These are phyloP conservation scores for Oxytropis ochrocephala DNA, from an alignment of 306 rosid species.

Conservation along the genomic window DNA sequence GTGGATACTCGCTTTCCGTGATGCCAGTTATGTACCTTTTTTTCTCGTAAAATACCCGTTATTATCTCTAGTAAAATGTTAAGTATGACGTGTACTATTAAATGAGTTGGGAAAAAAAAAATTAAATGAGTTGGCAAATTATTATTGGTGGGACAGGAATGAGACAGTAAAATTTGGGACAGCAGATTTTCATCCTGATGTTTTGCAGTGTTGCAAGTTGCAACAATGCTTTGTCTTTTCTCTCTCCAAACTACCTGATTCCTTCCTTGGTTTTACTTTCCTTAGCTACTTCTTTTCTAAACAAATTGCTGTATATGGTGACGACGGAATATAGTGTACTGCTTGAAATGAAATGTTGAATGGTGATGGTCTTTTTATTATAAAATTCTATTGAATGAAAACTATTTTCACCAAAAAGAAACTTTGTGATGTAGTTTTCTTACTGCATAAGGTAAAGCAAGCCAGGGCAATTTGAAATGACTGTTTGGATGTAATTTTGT, in stretches of 20 bases:
- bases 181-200: too few species aligned
- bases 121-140: too few species aligned
- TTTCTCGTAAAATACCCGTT: too few species aligned
- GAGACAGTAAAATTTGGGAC: too few species aligned
- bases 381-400: not conserved
- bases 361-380: not conserved
- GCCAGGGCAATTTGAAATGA: not conserved
- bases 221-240: not conserved
- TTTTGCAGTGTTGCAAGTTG: not conserved
- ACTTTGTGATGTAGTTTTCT: not conserved
- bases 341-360: not conserved
- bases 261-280: not conserved
- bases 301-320: not conserved
- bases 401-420: not conserved
- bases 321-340: not conserved
- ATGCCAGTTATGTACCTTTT: too few species aligned
- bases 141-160: too few species aligned
- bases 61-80: too few species aligned
- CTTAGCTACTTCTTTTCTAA: not conserved
- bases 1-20: too few species aligned
- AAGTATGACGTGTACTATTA: too few species aligned
- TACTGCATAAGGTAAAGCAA: not conserved
- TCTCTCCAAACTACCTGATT: not conserved
- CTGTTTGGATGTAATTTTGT: not conserved
- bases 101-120: too few species aligned